Base-by-base conservation (phyloP, 768 basidiomycete species). In the Psilocybe cubensis region DNA sequence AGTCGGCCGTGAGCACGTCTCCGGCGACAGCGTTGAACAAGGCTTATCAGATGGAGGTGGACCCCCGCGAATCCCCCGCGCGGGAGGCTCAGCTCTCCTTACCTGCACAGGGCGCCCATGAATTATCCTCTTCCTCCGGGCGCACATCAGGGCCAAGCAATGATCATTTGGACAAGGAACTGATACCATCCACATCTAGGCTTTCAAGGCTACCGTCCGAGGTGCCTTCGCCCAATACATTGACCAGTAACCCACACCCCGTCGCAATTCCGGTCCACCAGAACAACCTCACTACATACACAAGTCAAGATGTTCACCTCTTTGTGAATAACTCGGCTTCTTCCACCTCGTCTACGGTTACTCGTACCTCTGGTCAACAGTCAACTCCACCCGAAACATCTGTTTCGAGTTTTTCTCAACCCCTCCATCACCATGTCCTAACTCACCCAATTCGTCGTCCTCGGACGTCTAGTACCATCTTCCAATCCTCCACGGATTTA, bases 401-500 rank as follows among this genome's bases (percentile, higher is more conserved):
- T 52, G 83, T 83, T 83, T 82, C 87, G 78, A 80, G 78, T 67
- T 73, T 68, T 54, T 50, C 67, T 59, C 65, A 61, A 54, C 64
- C 74, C 69, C 64, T 58, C 61, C 66, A 76, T 67, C 74, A 82
- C 64, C 71, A 89, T 91, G 88, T 65, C 68, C 68, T 91, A 84
- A 87, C 75, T 74, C 70, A 72, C 24, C 67, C 70, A 57, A 70
- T 74, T 66, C 70, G 73, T 70, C 85, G 87, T 89, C 88, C 76
- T 72, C 75, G 84, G 87, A 88, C 89, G 77, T 82, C 82, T 38
- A 77, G 76, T 56, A 77, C 79, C 75, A 82, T 89, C 63, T 89
- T 89, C 66, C 73, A 76, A 66, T 82, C 83, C 71, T 74, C 85
- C 52, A 80, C 82, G 74, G 89, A 88, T 76, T 76, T 89, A 55